Conservation (phyloP, 2,329 filamentous ascomycete genomes). For the Fonsecaea multimorphosa region DNA sequence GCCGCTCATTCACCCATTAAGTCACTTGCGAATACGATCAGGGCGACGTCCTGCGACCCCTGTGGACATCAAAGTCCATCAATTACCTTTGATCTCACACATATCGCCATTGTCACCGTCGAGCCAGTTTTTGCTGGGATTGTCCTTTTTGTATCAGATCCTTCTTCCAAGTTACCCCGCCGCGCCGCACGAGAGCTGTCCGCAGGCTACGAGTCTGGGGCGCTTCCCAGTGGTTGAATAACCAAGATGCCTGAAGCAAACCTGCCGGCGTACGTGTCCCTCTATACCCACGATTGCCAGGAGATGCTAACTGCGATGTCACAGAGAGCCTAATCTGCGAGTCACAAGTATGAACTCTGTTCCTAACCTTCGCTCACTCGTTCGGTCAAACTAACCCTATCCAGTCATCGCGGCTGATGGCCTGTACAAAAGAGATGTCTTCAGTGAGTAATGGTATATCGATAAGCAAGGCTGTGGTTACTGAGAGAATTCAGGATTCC, state of each 20-base stretch:
- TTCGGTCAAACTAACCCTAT: constrained; percentile 37
- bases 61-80: constrained; percentile 12
- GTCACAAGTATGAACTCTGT: constrained; percentile 74
- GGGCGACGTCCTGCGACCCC: constrained; percentile 9
- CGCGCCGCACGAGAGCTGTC: constrained; percentile 22
- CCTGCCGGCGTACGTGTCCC: constrained; percentile 63
- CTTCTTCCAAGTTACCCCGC: constrained; percentile 29
- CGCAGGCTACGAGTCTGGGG: constrained; percentile 18
- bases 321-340: constrained; percentile 82
- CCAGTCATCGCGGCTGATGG: constrained; percentile 98
- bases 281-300: constrained; percentile 36
- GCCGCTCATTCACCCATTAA: constrained; percentile 17
- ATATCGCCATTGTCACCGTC: constrained; percentile 1
- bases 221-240: constrained; percentile 28
- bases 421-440: constrained; percentile 98
- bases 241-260: constrained; percentile 61
- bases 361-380: constrained; percentile 24
- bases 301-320: constrained; percentile 27
- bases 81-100: not conserved
- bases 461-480: constrained; percentile 7
- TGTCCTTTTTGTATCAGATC: not conserved
- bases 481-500: constrained; percentile 71
- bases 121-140: constrained; percentile 1
- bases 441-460: constrained; percentile 69
- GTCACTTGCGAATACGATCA: constrained; percentile 31